Percentiles rank a stretch among this genome's conserved stretches.
These are phyloP conservation scores for Apophysomyces trapeziformis DNA, from an alignment of 371 early-diverging fungal species.

Conservation along the genomic window DNA sequence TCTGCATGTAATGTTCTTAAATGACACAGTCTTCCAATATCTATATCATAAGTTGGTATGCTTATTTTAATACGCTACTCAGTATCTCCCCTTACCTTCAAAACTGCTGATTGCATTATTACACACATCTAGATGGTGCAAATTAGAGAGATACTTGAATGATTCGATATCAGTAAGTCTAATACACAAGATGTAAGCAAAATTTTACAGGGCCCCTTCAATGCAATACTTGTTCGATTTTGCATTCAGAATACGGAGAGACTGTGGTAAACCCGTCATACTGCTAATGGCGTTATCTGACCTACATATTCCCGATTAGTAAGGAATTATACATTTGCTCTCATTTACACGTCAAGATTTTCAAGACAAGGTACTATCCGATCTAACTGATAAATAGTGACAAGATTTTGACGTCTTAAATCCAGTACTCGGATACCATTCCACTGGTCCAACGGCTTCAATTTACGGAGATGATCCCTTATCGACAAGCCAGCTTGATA, in stretches of 20 bases:
- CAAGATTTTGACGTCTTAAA: constrained; percentile 31
- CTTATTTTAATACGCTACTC: neutral
- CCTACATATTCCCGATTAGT: constrained; percentile 17
- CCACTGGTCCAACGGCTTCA: constrained; percentile 34
- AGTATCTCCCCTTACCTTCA: constrained; percentile 31
- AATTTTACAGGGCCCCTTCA: neutral
- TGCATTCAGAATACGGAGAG: constrained; percentile 36
- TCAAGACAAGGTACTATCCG: constrained; percentile 36
- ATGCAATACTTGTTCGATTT: constrained; percentile 34
- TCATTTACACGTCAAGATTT: constrained; percentile 35
- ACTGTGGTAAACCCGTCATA: constrained; percentile 32
- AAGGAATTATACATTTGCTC: neutral
- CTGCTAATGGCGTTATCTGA: constrained; percentile 41
- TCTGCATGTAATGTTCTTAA: constrained; percentile 52
- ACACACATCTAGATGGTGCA: constrained; percentile 55
- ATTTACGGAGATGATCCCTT: constrained; percentile 14
- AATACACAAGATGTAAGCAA: neutral
- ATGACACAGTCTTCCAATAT: constrained; percentile 29
- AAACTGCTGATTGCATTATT: constrained; percentile 49
- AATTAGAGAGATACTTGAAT: constrained; percentile 39
- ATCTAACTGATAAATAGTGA: constrained; percentile 21
- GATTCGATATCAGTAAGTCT: constrained; percentile 45
- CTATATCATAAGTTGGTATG: neutral
- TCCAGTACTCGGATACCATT: constrained; percentile 31
- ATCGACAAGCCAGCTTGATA: constrained; percentile 17